A percentile compares a stretch with the other conserved stretches of the same genome.
phyloP scores from a whole-genome alignment of 75 land plant genomes.

The Selaginella tamariscina region DNA sequence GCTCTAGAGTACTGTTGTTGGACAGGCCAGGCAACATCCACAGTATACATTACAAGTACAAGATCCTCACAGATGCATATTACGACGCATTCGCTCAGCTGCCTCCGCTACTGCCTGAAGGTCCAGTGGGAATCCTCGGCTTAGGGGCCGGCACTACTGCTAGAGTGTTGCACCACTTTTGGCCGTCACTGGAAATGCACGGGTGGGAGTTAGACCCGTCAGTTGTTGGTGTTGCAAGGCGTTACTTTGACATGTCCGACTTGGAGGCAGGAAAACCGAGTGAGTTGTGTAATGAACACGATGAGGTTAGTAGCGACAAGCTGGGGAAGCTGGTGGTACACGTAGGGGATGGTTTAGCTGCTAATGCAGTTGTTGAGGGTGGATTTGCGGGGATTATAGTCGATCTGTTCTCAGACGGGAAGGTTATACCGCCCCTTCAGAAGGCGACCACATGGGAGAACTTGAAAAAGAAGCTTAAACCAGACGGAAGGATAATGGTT shows the following conservation, averaged over 20 bases:
- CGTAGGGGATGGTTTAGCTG: slow-evolving; percentile 48
- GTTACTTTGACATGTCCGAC: slow-evolving; percentile 45
- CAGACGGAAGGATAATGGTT: slow-evolving; percentile 67
- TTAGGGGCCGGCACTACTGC: slow-evolving; percentile 85
- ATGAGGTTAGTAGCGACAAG: neutral
- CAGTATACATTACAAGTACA: slow-evolving; percentile 46
- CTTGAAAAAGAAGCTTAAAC: slow-evolving; percentile 36
- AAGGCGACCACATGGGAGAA: slow-evolving; percentile 43
- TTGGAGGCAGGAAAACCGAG: slow-evolving; percentile 31
- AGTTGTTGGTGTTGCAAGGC: slow-evolving; percentile 50
- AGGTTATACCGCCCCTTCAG: slow-evolving; percentile 53
- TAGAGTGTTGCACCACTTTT: slow-evolving; percentile 34
- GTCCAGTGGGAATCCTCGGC: slow-evolving; percentile 63
- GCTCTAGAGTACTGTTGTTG: slow-evolving; percentile 72
- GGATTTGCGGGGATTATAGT: slow-evolving; percentile 76
- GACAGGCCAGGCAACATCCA: slow-evolving; percentile 82
- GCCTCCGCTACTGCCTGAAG: slow-evolving; percentile 57
- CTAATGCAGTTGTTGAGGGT: slow-evolving; percentile 24
- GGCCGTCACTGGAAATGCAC: slow-evolving; percentile 42
- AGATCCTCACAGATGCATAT: slow-evolving; percentile 44
- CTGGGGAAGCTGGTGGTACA: slow-evolving; percentile 39
- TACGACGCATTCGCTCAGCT: slow-evolving; percentile 72
- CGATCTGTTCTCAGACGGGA: slow-evolving; percentile 61
- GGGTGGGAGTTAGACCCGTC: slow-evolving; percentile 81
- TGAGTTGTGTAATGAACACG: slow-evolving; percentile 3